Evolutionary conservation across 169 alveolate genomes (phyloP).

Genomic region (Plasmodium malariae): DNA sequence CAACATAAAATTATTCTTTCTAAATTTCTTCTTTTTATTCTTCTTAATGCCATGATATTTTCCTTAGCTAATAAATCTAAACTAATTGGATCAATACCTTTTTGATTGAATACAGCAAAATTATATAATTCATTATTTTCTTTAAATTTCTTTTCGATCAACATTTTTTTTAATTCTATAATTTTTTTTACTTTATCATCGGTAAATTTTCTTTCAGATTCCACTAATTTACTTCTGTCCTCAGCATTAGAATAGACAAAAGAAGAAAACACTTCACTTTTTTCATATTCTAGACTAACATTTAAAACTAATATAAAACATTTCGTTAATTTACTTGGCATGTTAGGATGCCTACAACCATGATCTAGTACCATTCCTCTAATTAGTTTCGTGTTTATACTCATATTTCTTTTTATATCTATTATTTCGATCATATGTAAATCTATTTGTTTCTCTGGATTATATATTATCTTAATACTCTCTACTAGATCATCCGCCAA

Average conservation of each 20-base stretch:
- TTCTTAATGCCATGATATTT: conserved; percentile 96
- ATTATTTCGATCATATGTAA: conserved; percentile 98
- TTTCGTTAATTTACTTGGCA: conserved; percentile 97
- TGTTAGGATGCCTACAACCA: conserved; percentile 98
- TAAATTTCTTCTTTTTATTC: conserved; percentile 98
- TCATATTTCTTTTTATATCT: conserved; percentile 97
- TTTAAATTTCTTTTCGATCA: conserved; percentile 88
- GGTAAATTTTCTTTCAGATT: conserved; percentile 96
- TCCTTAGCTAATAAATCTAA: conserved; percentile 98
- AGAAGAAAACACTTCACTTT: conserved; percentile 97
- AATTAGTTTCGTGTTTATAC: conserved; percentile 94
- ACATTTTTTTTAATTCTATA: conserved; percentile 94
- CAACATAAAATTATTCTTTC: conserved; percentile 98
- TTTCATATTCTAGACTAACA: conserved; percentile 98
- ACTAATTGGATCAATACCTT: conserved; percentile 99
- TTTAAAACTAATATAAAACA: conserved; percentile 97
- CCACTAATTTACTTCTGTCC: conserved; percentile 96
- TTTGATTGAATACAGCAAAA: conserved; percentile 98
- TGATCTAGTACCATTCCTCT: conserved; percentile 98
- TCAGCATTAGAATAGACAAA: conserved; percentile 98
- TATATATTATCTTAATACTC: conserved; percentile 87
- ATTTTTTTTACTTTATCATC: conserved; percentile 98
- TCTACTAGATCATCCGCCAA: conserved; percentile 97
- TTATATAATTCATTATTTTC: conserved; percentile 80
- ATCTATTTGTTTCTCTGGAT: conserved; percentile 90